phyloP scores from a whole-genome alignment of 257 asterid genomes.

The Ophiorrhiza pumila region DNA sequence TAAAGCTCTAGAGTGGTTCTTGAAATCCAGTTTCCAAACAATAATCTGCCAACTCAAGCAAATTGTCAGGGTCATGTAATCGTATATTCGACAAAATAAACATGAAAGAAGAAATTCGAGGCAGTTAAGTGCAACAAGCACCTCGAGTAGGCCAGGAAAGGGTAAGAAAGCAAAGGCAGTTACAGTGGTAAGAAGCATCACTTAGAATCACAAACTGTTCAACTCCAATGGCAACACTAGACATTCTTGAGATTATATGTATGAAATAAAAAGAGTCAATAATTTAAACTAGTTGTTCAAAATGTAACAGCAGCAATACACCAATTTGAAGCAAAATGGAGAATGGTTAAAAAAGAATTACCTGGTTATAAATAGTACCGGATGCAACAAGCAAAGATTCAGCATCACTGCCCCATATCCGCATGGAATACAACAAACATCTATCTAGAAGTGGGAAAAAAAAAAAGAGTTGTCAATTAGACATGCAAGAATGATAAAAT shows the following conservation, averaged over 20 bases:
- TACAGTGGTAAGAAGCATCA: not conserved
- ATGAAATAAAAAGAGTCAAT: not conserved
- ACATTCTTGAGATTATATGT: not conserved
- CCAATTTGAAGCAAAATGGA: not conserved
- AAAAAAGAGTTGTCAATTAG: slow-evolving; percentile 6
- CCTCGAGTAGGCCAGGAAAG: slow-evolving; percentile 6
- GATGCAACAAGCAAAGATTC: slow-evolving; percentile 77
- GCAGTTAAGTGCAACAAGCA: not conserved
- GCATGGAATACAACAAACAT: slow-evolving; percentile 88
- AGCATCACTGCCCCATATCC: slow-evolving; percentile 65
- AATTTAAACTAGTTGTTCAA: too few species aligned
- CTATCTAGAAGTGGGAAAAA: slow-evolving; percentile 46
- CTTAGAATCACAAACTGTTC: not conserved
- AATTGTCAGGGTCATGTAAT: slow-evolving; percentile 16
- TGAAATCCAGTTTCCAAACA: slow-evolving; percentile 69
- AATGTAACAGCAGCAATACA: not conserved
- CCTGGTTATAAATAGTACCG: slow-evolving; percentile 95
- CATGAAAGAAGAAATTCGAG: not conserved
- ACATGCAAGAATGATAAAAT: not conserved
- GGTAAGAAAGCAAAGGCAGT: too few species aligned
- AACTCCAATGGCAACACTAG: not conserved
- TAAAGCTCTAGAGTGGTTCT: slow-evolving; percentile 24
- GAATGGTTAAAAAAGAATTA: slow-evolving; percentile 15
- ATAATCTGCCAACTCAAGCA: slow-evolving; percentile 54
- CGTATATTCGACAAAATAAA: not conserved